Percentiles rank a stretch among this genome's conserved stretches.
phyloP scores from a whole-genome alignment of 768 basidiomycete species.

The Tulasnella sp. region DNA sequence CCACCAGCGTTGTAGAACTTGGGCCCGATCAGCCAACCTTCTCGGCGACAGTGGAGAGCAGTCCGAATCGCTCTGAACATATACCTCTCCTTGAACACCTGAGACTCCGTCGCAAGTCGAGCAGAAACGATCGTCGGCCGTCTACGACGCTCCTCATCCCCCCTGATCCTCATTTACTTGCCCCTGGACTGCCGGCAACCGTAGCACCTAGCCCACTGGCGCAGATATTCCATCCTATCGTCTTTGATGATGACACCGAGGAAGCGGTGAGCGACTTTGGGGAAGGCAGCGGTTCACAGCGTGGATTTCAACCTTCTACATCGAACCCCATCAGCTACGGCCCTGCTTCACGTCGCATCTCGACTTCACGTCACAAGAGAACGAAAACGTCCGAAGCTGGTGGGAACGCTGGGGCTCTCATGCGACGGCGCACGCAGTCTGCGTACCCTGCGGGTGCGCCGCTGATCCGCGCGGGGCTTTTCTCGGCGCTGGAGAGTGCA shows the following conservation, averaged over 20 bases:
- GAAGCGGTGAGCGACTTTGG: not conserved
- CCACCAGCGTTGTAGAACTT: conserved; percentile 44
- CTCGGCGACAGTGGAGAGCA: conserved; percentile 20
- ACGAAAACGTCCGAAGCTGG: not conserved
- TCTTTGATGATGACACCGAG: conserved; percentile 26
- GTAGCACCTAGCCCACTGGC: conserved; percentile 45
- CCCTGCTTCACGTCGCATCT: conserved; percentile 11
- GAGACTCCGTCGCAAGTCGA: conserved; percentile 1
- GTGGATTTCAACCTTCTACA: not conserved
- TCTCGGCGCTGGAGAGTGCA: not conserved
- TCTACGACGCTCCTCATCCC: conserved; percentile 16
- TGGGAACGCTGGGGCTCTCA: not conserved
- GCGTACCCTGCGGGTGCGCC: not conserved
- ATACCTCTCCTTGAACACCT: not conserved
- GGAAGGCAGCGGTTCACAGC: not conserved
- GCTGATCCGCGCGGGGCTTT: not conserved
- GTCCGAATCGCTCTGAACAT: conserved; percentile 19
- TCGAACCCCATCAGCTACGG: not conserved
- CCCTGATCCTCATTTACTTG: conserved; percentile 20
- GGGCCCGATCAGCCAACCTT: conserved; percentile 28
- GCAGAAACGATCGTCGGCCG: conserved; percentile 9
- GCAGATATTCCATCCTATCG: conserved; percentile 57
- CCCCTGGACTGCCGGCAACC: conserved; percentile 31
- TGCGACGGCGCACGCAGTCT: conserved; percentile 10
- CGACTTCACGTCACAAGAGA: not conserved